phyloP scores from a whole-genome alignment of 1,284 basidiomycete species.

The Phellopilus nigrolimitatus region DNA sequence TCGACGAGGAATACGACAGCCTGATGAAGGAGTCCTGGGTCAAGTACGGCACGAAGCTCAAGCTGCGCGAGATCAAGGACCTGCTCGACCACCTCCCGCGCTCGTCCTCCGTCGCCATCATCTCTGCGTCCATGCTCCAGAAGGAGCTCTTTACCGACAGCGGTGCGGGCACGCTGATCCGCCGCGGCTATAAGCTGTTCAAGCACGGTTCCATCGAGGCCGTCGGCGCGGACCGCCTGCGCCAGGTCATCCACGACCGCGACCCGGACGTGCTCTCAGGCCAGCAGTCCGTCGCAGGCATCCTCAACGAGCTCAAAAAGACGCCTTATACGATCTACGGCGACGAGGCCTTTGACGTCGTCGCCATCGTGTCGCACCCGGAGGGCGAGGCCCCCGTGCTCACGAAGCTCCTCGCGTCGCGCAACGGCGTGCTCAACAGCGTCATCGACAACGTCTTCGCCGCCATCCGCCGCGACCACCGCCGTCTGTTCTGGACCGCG shows the following conservation, averaged over 20 bases:
- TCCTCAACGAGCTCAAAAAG: constrained; percentile 77
- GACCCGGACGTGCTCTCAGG: constrained; percentile 90
- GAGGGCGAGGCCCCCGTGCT: constrained; percentile 87
- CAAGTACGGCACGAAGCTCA: constrained; percentile 99
- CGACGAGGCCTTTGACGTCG: constrained; percentile 94
- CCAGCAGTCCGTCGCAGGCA: constrained; percentile 83
- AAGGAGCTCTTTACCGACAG: constrained; percentile 99
- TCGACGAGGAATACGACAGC: constrained; percentile 98
- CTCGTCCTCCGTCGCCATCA: constrained; percentile 97
- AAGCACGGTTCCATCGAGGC: constrained; percentile 79
- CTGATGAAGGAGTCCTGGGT: constrained; percentile 99
- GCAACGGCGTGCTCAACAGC: constrained; percentile 87
- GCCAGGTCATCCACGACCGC: constrained; percentile 89
- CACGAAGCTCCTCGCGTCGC: constrained; percentile 87
- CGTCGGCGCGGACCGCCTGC: constrained; percentile 89
- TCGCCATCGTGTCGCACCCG: constrained; percentile 93
- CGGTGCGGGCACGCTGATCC: constrained; percentile 96
- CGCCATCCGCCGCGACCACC: constrained; percentile 93
- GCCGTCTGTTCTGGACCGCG: constrained; percentile 94
- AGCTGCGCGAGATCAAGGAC: constrained; percentile 99
- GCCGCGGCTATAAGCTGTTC: constrained; percentile 97
- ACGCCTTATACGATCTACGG: constrained; percentile 94
- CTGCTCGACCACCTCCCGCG: constrained; percentile 97
- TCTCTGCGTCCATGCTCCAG: constrained; percentile 89
- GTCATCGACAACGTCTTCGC: constrained; percentile 98